phyloP scores from a whole-genome alignment of 2,329 filamentous ascomycete genomes.

The Alternaria hordeiaustralica region DNA sequence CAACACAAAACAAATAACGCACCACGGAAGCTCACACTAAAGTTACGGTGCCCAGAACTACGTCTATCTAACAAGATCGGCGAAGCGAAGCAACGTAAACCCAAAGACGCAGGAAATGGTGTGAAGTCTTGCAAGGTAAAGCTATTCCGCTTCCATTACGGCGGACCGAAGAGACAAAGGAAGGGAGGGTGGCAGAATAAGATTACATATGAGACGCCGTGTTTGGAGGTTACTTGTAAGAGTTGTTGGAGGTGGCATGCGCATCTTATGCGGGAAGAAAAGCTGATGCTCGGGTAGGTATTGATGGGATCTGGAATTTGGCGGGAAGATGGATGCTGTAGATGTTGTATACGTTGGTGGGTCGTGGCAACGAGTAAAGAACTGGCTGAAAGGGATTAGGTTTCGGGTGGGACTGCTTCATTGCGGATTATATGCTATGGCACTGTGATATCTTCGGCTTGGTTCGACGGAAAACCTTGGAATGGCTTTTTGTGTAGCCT shows the following conservation, averaged over 20 bases:
- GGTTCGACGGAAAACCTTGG: no score
- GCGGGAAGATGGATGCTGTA: no score
- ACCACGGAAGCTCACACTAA: background rate
- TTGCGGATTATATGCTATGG: no score
- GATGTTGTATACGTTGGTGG: no score
- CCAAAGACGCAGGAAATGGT: background rate
- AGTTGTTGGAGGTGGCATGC: constrained; percentile 22
- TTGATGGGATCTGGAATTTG: no score
- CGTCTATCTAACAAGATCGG: background rate
- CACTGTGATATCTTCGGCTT: no score
- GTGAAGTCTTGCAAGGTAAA: constrained; percentile 20
- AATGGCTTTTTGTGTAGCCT: no score
- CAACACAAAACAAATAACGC: background rate
- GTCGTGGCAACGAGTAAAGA: no score
- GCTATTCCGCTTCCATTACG: constrained; percentile 23
- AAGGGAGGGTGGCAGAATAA: constrained; percentile 8
- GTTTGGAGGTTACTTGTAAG: constrained; percentile 18
- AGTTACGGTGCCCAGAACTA: background rate
- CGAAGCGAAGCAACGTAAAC: background rate
- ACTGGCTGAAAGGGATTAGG: no score
- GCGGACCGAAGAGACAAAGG: constrained; percentile 11
- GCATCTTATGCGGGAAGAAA: constrained; percentile 1
- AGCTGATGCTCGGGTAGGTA: no score
- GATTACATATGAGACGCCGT: constrained; percentile 20
- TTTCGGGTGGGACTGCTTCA: no score